Conservation (phyloP, 306 rosid species). For the Psophocarpus tetragonolobus region DNA sequence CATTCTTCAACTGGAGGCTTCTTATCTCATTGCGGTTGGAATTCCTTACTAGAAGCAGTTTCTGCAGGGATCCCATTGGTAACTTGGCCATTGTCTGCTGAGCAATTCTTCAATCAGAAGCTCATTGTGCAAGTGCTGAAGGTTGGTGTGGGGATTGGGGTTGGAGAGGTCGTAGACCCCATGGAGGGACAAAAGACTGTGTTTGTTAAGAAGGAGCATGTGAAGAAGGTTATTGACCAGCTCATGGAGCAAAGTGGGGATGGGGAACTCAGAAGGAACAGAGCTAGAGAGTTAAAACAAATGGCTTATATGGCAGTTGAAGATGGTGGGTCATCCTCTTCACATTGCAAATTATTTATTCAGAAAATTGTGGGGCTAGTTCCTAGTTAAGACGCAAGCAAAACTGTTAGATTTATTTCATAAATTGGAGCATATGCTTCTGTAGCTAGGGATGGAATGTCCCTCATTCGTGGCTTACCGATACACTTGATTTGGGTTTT, state of each 20-base stretch:
- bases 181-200: slow-evolving; percentile 44
- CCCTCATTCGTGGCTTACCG: no score
- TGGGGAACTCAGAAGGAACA: slow-evolving; percentile 47
- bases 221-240: slow-evolving; percentile 47
- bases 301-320: slow-evolving; percentile 50
- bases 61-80: slow-evolving; percentile 66
- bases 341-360: slow-evolving; percentile 48
- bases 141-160: slow-evolving; percentile 65
- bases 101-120: slow-evolving; percentile 73
- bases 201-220: slow-evolving; percentile 47
- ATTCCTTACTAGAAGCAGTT: slow-evolving; percentile 61
- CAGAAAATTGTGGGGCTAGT: slow-evolving; percentile 34
- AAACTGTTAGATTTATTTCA: neutral
- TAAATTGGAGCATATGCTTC: no score
- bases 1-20: slow-evolving; percentile 61
- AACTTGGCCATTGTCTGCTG: slow-evolving; percentile 70
- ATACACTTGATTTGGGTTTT: no score
- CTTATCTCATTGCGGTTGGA: slow-evolving; percentile 81
- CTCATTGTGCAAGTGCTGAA: slow-evolving; percentile 51
- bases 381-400: neutral
- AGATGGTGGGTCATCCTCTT: slow-evolving; percentile 63
- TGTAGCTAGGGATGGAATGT: no score
- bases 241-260: slow-evolving; percentile 58
- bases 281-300: slow-evolving; percentile 47
- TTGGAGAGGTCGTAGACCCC: slow-evolving; percentile 39